These are phyloP conservation scores for Pseudogymnoascus sp. DNA, from an alignment of 2,329 filamentous ascomycete species.

Conservation along the genomic window DNA sequence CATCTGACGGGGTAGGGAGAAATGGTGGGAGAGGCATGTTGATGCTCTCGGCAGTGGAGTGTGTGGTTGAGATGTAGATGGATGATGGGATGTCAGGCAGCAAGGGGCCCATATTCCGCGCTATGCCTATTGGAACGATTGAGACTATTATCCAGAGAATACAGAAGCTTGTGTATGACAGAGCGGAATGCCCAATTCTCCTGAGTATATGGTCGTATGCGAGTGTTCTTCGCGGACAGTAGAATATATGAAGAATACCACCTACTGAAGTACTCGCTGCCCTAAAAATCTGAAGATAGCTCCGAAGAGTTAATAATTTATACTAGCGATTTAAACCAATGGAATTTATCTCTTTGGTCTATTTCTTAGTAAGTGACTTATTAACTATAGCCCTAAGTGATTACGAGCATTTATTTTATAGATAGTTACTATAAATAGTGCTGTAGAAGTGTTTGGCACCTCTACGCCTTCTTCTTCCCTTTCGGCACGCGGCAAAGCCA, in stretches of 20 bases:
- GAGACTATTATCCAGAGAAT: too few relatives aligned
- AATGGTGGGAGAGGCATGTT: too few relatives aligned
- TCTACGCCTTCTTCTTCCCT: slow-evolving; percentile 17
- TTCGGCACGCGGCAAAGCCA: slow-evolving; percentile 42
- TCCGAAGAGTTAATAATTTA: background rate
- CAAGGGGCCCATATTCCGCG: too few relatives aligned
- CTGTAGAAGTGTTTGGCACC: background rate
- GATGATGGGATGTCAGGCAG: too few relatives aligned
- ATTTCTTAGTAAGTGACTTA: background rate
- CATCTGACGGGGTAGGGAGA: too few relatives aligned
- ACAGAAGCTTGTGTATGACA: too few relatives aligned
- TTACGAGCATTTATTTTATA: background rate
- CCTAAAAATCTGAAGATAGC: background rate
- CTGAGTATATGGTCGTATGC: too few relatives aligned
- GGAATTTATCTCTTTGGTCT: background rate
- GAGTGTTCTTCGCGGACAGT: background rate
- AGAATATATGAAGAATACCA: background rate
- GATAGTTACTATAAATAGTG: background rate
- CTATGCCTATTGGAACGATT: too few relatives aligned
- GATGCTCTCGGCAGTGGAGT: too few relatives aligned
- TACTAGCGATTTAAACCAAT: background rate
- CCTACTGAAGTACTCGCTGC: background rate
- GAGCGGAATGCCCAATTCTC: too few relatives aligned
- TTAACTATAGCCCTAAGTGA: background rate
- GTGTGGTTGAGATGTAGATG: too few relatives aligned